Evolutionary conservation across 345 rosid species (phyloP), one percentile per base, ranked within the genome.

Genomic region (Camelina neglecta): DNA sequence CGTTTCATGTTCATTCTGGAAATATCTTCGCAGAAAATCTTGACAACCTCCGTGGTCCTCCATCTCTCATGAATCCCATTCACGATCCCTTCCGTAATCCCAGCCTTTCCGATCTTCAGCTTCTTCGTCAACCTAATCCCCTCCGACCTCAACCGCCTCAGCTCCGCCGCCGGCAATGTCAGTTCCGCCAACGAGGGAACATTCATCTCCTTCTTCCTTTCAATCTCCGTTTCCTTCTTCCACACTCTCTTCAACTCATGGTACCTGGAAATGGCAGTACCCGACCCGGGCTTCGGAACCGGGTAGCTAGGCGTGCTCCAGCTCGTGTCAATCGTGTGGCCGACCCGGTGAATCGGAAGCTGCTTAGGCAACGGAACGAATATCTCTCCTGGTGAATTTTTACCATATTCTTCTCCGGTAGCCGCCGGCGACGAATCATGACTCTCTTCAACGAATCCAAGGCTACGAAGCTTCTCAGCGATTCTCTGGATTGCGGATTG

Each of bases 41-140:
- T 94, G 6, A 92, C 95, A 39, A 94, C 87, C 71, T 94, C 97
- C 11, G 79, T 42, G 60, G 82, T 84, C 74, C 92, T 85, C 98
- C 98, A 94, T 81, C 98, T 84, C 88, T 94, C 98, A 48, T 94
- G 97, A 61, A 92, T 92, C 75, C 96, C 96, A 83, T 92, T 94
- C 74, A 94, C 95, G 13, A 94, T 86, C 69, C 98, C 98, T 78
- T 94, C 98, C 3, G 98, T 94, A 21, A 94, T 84, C 66, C 98
- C 98, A 0, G 93, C 95, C 72, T 90, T 92, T 31, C 98, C 98
- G 6, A 94, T 70, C 82, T 83, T 94, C 80, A 94, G 69, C 83
- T 86, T 90, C 87, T 86, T 80, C 65, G 75, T 82, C 83, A 86
- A 68, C 75, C 75, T 84, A 54, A 94, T 85, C 80, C 98, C 98